Conservation (phyloP, 2,329 filamentous ascomycete species). For the Fusarium xyrophilum region DNA sequence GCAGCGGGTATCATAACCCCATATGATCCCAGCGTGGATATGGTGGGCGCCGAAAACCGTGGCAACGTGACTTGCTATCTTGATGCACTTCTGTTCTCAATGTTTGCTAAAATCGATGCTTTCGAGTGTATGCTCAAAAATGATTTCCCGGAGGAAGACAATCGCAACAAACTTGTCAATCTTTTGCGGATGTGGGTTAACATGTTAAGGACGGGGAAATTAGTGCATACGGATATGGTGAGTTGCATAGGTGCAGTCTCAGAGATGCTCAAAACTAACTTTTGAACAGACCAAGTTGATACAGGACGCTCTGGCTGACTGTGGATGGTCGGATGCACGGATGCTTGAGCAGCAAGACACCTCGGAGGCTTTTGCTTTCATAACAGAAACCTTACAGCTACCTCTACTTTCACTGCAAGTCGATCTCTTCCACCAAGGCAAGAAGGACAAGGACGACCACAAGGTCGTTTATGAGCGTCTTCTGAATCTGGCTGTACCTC, state of each 20-base stretch:
- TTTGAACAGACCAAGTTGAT: constrained; percentile 74
- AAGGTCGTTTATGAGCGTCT: constrained; percentile 92
- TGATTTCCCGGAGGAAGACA: constrained; percentile 71
- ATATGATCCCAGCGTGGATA: constrained; percentile 73
- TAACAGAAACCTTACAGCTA: constrained; percentile 86
- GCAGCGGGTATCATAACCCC: constrained; percentile 78
- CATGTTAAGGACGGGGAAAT: constrained; percentile 80
- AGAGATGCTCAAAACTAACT: constrained; percentile 29
- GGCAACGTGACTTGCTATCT: constrained; percentile 92
- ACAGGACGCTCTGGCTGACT: constrained; percentile 81
- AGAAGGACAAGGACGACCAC: constrained; percentile 85
- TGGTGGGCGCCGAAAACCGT: constrained; percentile 87
- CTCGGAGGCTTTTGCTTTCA: constrained; percentile 94
- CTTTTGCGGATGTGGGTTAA: constrained; percentile 92
- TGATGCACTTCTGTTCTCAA: constrained; percentile 89
- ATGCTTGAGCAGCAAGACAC: constrained; percentile 87
- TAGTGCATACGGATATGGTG: constrained; percentile 87
- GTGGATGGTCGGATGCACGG: constrained; percentile 86
- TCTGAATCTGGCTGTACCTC: constrained; percentile 88
- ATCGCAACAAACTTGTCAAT: constrained; percentile 74
- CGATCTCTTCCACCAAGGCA: constrained; percentile 92
- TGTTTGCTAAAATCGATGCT: constrained; percentile 89
- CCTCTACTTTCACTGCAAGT: constrained; percentile 90
- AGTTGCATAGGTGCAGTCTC: constrained; percentile 35
- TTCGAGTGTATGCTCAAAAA: constrained; percentile 93